A percentile compares a stretch with the other conserved stretches of the same genome.
Evolutionary conservation across 208 protist genomes (phyloP).

Genomic region (Herpetomonas tarakana): DNA sequence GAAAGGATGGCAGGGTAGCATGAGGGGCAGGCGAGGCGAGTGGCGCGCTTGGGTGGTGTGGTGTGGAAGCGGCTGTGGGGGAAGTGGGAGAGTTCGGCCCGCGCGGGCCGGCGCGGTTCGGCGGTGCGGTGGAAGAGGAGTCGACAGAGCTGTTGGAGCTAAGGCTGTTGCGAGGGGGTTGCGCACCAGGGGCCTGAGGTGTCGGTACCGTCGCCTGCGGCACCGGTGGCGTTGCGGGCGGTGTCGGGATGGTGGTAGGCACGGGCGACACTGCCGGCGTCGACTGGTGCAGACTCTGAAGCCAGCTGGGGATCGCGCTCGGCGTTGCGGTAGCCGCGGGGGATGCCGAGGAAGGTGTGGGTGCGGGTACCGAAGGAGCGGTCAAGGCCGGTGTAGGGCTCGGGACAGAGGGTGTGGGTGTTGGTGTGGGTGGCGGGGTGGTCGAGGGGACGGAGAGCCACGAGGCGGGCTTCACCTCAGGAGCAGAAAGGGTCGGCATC

Average conservation of each 20-base stretch:
- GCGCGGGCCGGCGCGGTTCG: background rate
- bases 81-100: background rate
- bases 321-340: background rate
- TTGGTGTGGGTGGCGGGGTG: too few relatives aligned
- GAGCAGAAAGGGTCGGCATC: background rate
- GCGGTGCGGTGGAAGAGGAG: background rate
- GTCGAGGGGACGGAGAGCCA: background rate
- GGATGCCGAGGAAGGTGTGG: background rate
- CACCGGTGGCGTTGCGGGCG: background rate
- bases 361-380: background rate
- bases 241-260: background rate
- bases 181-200: background rate
- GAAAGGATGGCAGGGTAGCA: background rate
- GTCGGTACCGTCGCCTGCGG: background rate
- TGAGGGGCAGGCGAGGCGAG: background rate
- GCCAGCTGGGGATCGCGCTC: background rate
- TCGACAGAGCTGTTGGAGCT: slow-evolving; percentile 1
- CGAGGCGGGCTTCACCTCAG: background rate
- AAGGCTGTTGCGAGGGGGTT: background rate
- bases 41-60: background rate
- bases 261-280: too few relatives aligned
- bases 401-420: background rate
- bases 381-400: too few relatives aligned
- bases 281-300: slow-evolving; percentile 7
- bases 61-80: background rate